Conservation (phyloP, 768 basidiomycete species). For the Trametes cinnabarina region DNA sequence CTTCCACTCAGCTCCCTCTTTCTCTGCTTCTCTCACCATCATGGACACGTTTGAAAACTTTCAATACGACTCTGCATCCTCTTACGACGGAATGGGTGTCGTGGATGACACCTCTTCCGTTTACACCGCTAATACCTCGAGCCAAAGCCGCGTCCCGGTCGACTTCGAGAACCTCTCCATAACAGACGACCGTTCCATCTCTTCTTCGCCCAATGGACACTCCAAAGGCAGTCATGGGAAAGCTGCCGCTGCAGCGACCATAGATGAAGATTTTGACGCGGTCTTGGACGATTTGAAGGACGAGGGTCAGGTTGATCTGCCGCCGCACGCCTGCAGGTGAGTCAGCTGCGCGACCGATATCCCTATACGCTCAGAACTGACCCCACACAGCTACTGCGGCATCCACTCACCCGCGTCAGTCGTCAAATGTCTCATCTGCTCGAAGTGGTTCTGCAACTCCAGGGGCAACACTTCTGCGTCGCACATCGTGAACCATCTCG, state of each 20-base stretch:
- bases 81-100: conserved; percentile 69
- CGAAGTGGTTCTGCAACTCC: conserved; percentile 99
- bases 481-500: conserved; percentile 98
- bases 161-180: conserved; percentile 70
- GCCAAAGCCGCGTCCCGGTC: conserved; percentile 45
- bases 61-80: conserved; percentile 80
- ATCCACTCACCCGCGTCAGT: conserved; percentile 97
- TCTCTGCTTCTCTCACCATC: conserved; percentile 11
- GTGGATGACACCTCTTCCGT: conserved; percentile 81
- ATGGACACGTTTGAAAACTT: conserved; percentile 88
- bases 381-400: conserved; percentile 79
- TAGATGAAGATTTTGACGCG: conserved; percentile 85
- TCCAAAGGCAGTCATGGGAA: conserved; percentile 34
- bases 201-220: conserved; percentile 36
- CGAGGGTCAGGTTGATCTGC: conserved; percentile 72
- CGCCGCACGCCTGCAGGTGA: conserved; percentile 94
- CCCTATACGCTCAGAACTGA: neutral
- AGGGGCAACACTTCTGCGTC: conserved; percentile 97
- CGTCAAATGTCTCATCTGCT: conserved; percentile 89
- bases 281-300: conserved; percentile 89
- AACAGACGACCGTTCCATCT: conserved; percentile 55
- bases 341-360: conserved; percentile 26
- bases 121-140: conserved; percentile 69
- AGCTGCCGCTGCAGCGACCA: conserved; percentile 17
- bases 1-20: neutral